Base-by-base conservation (phyloP, 805 yeast genomes). In the Tetrapisispora fleetii region DNA sequence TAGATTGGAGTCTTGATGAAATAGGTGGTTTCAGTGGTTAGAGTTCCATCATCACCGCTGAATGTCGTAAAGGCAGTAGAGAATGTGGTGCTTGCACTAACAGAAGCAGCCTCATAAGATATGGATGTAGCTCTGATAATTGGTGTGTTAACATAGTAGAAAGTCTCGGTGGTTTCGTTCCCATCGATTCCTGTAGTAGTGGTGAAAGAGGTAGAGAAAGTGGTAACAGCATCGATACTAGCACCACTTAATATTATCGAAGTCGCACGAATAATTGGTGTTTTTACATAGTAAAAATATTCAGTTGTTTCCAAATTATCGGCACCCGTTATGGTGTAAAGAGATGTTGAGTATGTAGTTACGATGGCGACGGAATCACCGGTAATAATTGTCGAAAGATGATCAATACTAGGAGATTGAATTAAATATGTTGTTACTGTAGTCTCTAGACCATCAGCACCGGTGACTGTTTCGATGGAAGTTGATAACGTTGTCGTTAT, bases 401-500 rank as follows among this genome's bases (percentile, higher is more conserved):
- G 9, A 10, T 16, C 14, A 13, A 45, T 37, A 14, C 41, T 40
- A 33, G 52, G 52, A 28, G 49, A 46, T 30, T 49, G 48, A 40
- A 49, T 42, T 10, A 30, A 43, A 39, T 45, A 41, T 40, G 44
- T 30, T 18, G 42, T 38, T 19, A 39, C 39, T 11, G 41, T 39
- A 4, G 47, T 43, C 32, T 28, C 38, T n/a, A 24, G 18, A 7
- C 41, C 48, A 24, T 48, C 48, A 14, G 45, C 13, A 45, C 50
- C 39, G 9, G 51, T 46, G 24, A 14, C 40, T 2, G 51, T 51
- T 16, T 4, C 19, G 3, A 30, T 19, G 8, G 36, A 38, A 2
- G 52, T 45, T 7, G 51, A 37, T 30, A 38, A 48, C 4, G 56
- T 53, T 2, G 46, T n/a, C 24, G 52, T 47, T 2, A 13, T 8